These are phyloP conservation scores for Amesomyces nigricolor DNA, from an alignment of 2,329 filamentous ascomycete genomes.

Conservation along the genomic window DNA sequence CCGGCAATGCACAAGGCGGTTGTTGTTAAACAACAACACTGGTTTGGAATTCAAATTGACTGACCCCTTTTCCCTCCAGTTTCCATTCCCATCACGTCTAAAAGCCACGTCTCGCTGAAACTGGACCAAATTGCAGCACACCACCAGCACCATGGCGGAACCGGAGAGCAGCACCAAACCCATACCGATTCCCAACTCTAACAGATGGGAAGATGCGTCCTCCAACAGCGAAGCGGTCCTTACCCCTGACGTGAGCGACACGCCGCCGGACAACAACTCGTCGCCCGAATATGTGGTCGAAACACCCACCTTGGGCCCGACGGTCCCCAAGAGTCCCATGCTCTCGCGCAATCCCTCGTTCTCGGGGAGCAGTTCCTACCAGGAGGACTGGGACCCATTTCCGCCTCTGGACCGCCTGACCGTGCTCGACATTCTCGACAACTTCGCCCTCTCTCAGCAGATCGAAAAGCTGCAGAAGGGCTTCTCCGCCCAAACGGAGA, in stretches of 20 bases:
- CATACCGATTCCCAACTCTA: conserved; percentile 31
- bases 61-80: background rate
- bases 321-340: conserved; percentile 44
- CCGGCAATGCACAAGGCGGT: background rate
- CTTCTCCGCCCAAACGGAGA: conserved; percentile 75
- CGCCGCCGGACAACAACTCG: conserved; percentile 39
- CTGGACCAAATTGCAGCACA: conserved; percentile 7
- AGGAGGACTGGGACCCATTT: conserved; percentile 81
- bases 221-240: conserved; percentile 41
- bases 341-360: conserved; percentile 75
- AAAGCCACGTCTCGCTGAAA: too few species aligned
- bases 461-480: conserved; percentile 85
- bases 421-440: conserved; percentile 90
- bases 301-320: conserved; percentile 47
- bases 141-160: conserved; percentile 42
- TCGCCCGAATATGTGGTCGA: conserved; percentile 42
- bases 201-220: conserved; percentile 35
- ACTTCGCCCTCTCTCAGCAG: conserved; percentile 82
- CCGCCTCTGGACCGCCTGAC: conserved; percentile 85
- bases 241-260: conserved; percentile 39
- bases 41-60: background rate
- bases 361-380: conserved; percentile 77
- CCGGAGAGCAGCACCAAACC: conserved; percentile 28
- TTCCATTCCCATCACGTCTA: background rate
- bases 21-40: background rate